Evolutionary conservation across 1,284 basidiomycete species (phyloP), one percentile per base, ranked within the genome.

Genomic region (Singerocomus inundabilis): DNA sequence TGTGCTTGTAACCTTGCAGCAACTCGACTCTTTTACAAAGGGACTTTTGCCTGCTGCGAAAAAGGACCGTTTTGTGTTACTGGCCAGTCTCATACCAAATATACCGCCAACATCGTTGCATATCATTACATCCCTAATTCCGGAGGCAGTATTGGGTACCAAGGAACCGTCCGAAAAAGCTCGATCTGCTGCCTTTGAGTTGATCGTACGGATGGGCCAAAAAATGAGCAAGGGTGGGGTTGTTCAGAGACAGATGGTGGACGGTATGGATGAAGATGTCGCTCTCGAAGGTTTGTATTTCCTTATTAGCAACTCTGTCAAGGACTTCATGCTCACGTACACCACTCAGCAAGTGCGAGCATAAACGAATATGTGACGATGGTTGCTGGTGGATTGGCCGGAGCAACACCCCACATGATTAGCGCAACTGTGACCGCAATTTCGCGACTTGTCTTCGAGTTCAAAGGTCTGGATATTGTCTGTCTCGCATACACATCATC

Each of bases 131-230:
- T 85, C 87, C 3, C 75, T 99, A 44, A 88, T 99, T 43, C 93
- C 96, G 1, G 97, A 99, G 72, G 93, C 92, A 13, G 90, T 98
- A 5, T 75, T 99, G n/a, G 95, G 93, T 2, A 98, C 95, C 26
- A 99, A 99, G 68, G 97, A 99, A 68, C 91, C 94, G 8, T 98
- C 97, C 32, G 93, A 96, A 67, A 93, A 92, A 60, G 88, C 93
- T 0, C 81, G 97, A 43, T 81, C 80, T 53, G 91, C 88, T 9
- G 95, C 95, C 1, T 99, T 96, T 66, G 92, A 95, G 33, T 72
- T 98, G 41, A 80, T 99, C 39, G 84, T 99, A 2, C 80, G 82
- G 18, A 96, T 99, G 91, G 97, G 91, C 9, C 76, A 79, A 62
- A 98, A 95, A 74, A 98, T 99, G 94, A 77, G 79, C 24, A 72